phyloP scores from a whole-genome alignment of 495 filamentous ascomycete species.

The Baudoinia panamericana region DNA sequence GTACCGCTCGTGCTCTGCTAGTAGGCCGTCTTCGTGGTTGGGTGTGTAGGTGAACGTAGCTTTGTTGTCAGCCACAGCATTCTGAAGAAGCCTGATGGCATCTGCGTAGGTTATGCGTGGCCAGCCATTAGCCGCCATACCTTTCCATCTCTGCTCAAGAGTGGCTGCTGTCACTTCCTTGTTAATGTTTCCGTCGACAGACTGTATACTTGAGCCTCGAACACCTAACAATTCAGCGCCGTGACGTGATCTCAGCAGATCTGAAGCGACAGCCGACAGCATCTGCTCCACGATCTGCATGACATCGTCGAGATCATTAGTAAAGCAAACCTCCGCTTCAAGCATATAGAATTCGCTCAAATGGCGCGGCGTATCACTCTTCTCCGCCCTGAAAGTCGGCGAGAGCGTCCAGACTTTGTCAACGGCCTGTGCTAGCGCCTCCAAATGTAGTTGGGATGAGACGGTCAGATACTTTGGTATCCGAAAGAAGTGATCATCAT shows the following conservation, averaged over 20 bases:
- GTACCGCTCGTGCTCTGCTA: slow-evolving; percentile 86
- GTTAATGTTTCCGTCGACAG: slow-evolving; percentile 24
- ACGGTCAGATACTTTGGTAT: slow-evolving; percentile 89
- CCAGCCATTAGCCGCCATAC: slow-evolving; percentile 52
- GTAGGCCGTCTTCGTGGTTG: slow-evolving; percentile 59
- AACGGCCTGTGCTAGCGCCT: slow-evolving; percentile 78
- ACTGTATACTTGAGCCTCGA: slow-evolving; percentile 16
- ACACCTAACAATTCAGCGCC: slow-evolving; percentile 49
- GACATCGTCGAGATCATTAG: slow-evolving; percentile 50
- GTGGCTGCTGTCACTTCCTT: slow-evolving; percentile 26
- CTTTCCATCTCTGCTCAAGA: slow-evolving; percentile 57
- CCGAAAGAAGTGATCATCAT: slow-evolving; percentile 66
- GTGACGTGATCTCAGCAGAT: slow-evolving; percentile 42
- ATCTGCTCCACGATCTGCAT: slow-evolving; percentile 71
- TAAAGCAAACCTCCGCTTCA: slow-evolving; percentile 76
- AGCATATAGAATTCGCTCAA: slow-evolving; percentile 99
- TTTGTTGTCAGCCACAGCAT: slow-evolving; percentile 38
- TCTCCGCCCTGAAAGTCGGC: slow-evolving; percentile 87
- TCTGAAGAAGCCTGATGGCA: slow-evolving; percentile 54
- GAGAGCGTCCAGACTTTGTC: slow-evolving; percentile 89
- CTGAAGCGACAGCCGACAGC: slow-evolving; percentile 47
- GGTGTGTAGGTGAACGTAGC: slow-evolving; percentile 51
- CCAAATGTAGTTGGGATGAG: slow-evolving; percentile 86
- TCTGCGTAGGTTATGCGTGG: slow-evolving; percentile 73
- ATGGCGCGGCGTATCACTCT: slow-evolving; percentile 86